A percentile compares a stretch with the other conserved stretches of the same genome.
phyloP scores from a whole-genome alignment of 306 rosid species.

The Quercus agrifolia region DNA sequence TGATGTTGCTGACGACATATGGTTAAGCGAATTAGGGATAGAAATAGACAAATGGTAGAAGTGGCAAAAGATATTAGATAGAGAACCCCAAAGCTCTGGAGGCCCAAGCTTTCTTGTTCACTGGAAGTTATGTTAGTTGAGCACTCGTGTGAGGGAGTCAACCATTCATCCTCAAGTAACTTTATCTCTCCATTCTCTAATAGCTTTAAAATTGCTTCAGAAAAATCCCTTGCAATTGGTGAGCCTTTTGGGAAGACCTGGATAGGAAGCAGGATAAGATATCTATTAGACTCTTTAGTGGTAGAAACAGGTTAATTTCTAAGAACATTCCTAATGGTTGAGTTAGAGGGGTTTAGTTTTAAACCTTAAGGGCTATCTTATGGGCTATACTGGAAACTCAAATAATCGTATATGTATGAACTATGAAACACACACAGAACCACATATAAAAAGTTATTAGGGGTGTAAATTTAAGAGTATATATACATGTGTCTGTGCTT shows the following conservation, averaged over 20 bases:
- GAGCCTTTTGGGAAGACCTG: slow-evolving; percentile 45
- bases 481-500: no score
- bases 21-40: not conserved
- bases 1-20: not conserved
- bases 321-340: no score
- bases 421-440: no score
- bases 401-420: no score
- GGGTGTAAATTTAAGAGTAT: no score
- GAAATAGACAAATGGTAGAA: slow-evolving; percentile 19
- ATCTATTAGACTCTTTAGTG: no score
- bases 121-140: not conserved
- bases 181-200: slow-evolving; percentile 19
- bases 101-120: not conserved
- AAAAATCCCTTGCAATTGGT: slow-evolving; percentile 36
- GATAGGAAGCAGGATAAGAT: not conserved
- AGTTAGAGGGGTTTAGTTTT: no score
- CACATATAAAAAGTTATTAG: no score
- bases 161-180: slow-evolving; percentile 3
- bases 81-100: slow-evolving; percentile 29
- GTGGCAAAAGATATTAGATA: slow-evolving; percentile 19
- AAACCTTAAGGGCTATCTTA: no score
- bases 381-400: no score
- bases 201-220: slow-evolving; percentile 24
- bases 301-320: no score
- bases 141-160: slow-evolving; percentile 14